Evolutionary conservation across 441 rosid species (phyloP).

Genomic region (Aquilaria agallochum): DNA sequence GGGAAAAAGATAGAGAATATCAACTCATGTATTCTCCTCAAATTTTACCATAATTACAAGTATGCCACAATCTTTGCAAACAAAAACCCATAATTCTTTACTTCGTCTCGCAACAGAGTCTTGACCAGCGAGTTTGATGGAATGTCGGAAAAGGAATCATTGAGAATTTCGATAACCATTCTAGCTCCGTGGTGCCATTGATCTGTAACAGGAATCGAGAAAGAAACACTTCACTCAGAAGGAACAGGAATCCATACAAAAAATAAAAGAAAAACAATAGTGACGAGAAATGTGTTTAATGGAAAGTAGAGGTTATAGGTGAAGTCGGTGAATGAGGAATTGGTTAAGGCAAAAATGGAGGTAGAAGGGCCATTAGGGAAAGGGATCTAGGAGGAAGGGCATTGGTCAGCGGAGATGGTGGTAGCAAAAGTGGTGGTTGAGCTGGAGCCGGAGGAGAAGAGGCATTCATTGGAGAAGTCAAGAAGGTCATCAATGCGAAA

Average conservation of each 20-base stretch:
- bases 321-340: slow-evolving; percentile 37
- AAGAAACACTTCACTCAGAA: no score
- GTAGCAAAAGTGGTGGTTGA: slow-evolving; percentile 20
- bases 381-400: slow-evolving; percentile 20
- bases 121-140: slow-evolving; percentile 34
- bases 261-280: neutral
- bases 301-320: slow-evolving; percentile 55
- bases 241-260: neutral
- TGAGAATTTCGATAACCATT: slow-evolving; percentile 55
- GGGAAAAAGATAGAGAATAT: no score
- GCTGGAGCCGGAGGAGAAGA: slow-evolving; percentile 34
- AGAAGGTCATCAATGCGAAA: slow-evolving; percentile 52
- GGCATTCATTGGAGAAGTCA: slow-evolving; percentile 49
- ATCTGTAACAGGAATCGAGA: slow-evolving; percentile 21
- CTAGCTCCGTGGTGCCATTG: slow-evolving; percentile 55
- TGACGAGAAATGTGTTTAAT: slow-evolving; percentile 16
- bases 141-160: slow-evolving; percentile 48
- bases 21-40: no score
- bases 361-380: slow-evolving; percentile 5
- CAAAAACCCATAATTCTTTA: no score
- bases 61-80: no score
- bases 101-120: slow-evolving; percentile 24
- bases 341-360: slow-evolving; percentile 7
- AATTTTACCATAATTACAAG: no score
- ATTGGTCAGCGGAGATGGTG: slow-evolving; percentile 10